Evolutionary conservation across 2,329 filamentous ascomycete genomes (phyloP).

Genomic region (Neonectria neomacrospora): DNA sequence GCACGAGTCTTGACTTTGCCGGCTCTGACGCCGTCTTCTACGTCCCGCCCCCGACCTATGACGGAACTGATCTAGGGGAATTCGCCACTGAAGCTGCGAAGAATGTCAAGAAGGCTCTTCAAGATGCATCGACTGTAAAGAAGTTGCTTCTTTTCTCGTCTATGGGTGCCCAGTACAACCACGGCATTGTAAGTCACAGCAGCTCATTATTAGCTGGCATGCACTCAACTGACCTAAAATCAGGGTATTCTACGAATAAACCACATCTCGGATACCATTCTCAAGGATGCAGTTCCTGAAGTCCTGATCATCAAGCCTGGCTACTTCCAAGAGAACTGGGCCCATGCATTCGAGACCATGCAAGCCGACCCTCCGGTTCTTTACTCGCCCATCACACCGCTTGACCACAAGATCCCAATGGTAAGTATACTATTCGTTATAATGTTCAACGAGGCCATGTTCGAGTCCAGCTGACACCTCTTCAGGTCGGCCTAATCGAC

Average conservation of each 20-base stretch:
- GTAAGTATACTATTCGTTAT: conserved; percentile 30
- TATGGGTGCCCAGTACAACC: conserved; percentile 45
- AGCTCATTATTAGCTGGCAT: background rate
- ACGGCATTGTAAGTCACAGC: conserved; percentile 42
- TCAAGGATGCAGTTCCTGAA: conserved; percentile 36
- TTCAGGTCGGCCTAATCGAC: conserved; percentile 47
- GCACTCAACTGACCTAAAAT: background rate
- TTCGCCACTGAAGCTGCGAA: conserved; percentile 40
- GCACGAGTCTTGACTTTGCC: conserved; percentile 43
- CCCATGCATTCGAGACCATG: conserved; percentile 31
- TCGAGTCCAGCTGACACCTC: background rate
- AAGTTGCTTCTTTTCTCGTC: conserved; percentile 46
- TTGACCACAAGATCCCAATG: conserved; percentile 48
- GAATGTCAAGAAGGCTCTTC: conserved; percentile 41
- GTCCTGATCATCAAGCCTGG: conserved; percentile 35
- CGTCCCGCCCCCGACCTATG: conserved; percentile 46
- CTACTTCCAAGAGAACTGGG: conserved; percentile 42
- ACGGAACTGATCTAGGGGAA: conserved; percentile 39
- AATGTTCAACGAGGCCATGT: background rate
- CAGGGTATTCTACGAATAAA: conserved; percentile 45
- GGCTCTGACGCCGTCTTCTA: conserved; percentile 49
- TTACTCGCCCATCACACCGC: conserved; percentile 43
- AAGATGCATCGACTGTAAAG: conserved; percentile 23
- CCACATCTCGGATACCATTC: conserved; percentile 35
- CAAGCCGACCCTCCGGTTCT: conserved; percentile 39